Base-by-base conservation (phyloP, 805 yeast species). In the Yamadazyma philogaea region DNA sequence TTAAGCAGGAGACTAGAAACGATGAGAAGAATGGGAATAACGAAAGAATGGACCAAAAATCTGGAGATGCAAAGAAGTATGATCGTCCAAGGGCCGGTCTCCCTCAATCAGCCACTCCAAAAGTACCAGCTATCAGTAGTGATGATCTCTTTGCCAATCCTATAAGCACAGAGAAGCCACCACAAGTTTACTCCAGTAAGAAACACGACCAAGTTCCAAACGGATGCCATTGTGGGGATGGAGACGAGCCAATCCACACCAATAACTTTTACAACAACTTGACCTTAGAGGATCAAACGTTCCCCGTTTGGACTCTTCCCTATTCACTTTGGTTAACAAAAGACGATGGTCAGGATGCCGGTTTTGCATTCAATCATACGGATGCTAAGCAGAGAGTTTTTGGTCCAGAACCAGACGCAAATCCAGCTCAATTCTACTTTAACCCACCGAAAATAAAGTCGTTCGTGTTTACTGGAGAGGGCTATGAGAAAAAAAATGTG, bases 251-350 rank as follows among this genome's bases (percentile, higher is more conserved):
- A 1, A 70, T 82, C 21, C 82, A 82, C 46, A 86, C 95, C 6
- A 87, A 87, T 60, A 85, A 86, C 55, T 87, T 86, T 55, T 87
- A 81, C 58, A 82, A 84, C 28, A 87, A 87, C 61, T 62, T 87
- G 59, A 60, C 86, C 8, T 70, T 87, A 27, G 88, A 74, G 0
- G 72, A 73, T 42, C 91, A 84, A 55, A 76, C 79, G 2, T 68
- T 77, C 43, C 87, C 91, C 0, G 75, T 81, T 0, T 87, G 90
- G 89, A 79, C 91, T 0, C 88, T 84, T 51, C 96, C 96, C 1
- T 86, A 85, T 55, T 78, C 87, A 22, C 63, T 84, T 5, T 86
- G 90, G 91, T 70, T 70, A 47, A 66, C 82, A 7, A 77, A 68
- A 42, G 73, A 67, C 31, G 65, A 63, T 2, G 60, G 55, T 5